Evolutionary conservation across 2,329 filamentous ascomycete genomes (phyloP).

Genomic region (Claviceps maximensis): DNA sequence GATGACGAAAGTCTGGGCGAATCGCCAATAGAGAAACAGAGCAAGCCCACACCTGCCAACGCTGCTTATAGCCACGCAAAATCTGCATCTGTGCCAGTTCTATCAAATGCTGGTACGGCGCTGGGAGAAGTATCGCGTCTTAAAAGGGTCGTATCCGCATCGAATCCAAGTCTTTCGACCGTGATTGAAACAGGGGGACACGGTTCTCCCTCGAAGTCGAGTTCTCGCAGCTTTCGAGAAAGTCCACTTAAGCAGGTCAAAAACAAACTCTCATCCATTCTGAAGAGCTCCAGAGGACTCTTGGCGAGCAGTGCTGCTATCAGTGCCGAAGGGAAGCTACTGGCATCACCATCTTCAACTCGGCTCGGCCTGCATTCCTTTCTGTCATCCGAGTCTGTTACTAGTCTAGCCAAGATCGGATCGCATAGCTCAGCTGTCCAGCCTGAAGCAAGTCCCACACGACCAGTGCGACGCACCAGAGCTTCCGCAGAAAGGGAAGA

Average conservation of each 20-base stretch:
- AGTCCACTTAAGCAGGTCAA: slow-evolving; percentile 86
- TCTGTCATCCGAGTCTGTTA: slow-evolving; percentile 36
- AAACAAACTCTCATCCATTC: slow-evolving; percentile 78
- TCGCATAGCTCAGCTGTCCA: slow-evolving; percentile 8
- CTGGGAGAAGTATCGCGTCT: slow-evolving; percentile 19
- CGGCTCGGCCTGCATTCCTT: slow-evolving; percentile 30
- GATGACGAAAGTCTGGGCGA: slow-evolving; percentile 3
- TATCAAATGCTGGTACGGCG: slow-evolving; percentile 20
- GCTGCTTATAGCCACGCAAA: background rate
- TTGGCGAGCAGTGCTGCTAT: slow-evolving; percentile 62
- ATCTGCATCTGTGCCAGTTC: slow-evolving; percentile 40
- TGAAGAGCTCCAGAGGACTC: slow-evolving; percentile 76
- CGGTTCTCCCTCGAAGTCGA: slow-evolving; percentile 42
- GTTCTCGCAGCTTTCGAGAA: slow-evolving; percentile 46
- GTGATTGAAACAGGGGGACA: slow-evolving; percentile 30
- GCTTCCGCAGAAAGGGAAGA: slow-evolving; percentile 50
- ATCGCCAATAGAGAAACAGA: background rate
- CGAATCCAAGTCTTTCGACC: slow-evolving; percentile 38
- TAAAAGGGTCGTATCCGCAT: slow-evolving; percentile 49
- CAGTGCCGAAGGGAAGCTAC: slow-evolving; percentile 47
- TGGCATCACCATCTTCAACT: slow-evolving; percentile 40
- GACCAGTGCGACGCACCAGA: slow-evolving; percentile 36
- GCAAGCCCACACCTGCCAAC: slow-evolving; percentile 4
- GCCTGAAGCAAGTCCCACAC: slow-evolving; percentile 26
- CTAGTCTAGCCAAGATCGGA: slow-evolving; percentile 13